These are phyloP conservation scores for Aspergillus asperescens DNA, from an alignment of 495 filamentous ascomycete species.

Conservation along the genomic window DNA sequence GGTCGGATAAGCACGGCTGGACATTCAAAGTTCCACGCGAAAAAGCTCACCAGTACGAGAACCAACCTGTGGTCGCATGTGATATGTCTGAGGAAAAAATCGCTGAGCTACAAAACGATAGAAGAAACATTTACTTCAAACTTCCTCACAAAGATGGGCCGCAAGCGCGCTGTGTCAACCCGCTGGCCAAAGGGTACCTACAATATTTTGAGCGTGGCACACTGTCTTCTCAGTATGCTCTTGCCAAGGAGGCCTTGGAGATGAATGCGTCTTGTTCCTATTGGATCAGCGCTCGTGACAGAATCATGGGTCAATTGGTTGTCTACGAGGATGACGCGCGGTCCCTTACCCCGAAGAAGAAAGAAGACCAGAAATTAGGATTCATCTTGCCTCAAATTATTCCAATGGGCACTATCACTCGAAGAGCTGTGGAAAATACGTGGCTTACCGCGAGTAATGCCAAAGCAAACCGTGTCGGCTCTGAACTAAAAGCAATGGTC, in stretches of 20 bases:
- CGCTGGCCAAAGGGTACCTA: slow-evolving; percentile 85
- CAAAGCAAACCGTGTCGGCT: slow-evolving; percentile 90
- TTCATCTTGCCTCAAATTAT: slow-evolving; percentile 98
- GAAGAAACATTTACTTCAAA: slow-evolving; percentile 71
- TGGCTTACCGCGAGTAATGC: slow-evolving; percentile 98
- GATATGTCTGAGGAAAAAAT: slow-evolving; percentile 72
- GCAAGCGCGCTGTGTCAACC: slow-evolving; percentile 71
- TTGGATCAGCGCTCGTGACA: slow-evolving; percentile 92
- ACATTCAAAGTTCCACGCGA: slow-evolving; percentile 71
- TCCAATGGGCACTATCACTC: slow-evolving; percentile 98
- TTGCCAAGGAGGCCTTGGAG: slow-evolving; percentile 89
- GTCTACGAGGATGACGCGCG: slow-evolving; percentile 67
- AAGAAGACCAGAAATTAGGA: slow-evolving; percentile 45
- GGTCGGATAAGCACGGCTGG: slow-evolving; percentile 92
- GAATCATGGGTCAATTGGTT: slow-evolving; percentile 90
- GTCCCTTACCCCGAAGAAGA: slow-evolving; percentile 12
- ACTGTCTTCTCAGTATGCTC: slow-evolving; percentile 76
- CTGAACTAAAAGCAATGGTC: slow-evolving; percentile 96
- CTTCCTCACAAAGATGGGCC: slow-evolving; percentile 95
- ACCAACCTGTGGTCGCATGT: slow-evolving; percentile 65
- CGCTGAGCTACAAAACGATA: slow-evolving; percentile 58
- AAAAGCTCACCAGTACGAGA: slow-evolving; percentile 58
- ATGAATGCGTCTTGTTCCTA: slow-evolving; percentile 99
- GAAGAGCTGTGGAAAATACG: slow-evolving; percentile 92
- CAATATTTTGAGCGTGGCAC: slow-evolving; percentile 86